phyloP scores from a whole-genome alignment of 2,329 filamentous ascomycete genomes.

The Thermothelomyces thermophilus region DNA sequence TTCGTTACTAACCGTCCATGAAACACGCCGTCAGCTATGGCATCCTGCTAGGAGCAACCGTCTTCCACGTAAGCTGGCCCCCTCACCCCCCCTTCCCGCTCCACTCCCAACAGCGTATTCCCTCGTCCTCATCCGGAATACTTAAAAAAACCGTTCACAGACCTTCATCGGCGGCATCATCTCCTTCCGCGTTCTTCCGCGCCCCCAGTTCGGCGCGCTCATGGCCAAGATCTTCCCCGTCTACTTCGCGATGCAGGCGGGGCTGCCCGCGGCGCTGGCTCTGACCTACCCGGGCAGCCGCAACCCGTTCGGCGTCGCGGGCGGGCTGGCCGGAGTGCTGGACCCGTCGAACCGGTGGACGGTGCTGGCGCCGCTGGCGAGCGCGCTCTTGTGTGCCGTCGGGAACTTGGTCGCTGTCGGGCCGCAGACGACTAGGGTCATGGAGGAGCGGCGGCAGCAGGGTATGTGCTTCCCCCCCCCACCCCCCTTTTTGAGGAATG shows the following conservation, averaged over 20 bases:
- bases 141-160: not conserved
- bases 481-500: not conserved
- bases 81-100: not conserved
- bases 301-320: slow-evolving; percentile 37
- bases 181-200: slow-evolving; percentile 6
- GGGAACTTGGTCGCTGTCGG: slow-evolving; percentile 66
- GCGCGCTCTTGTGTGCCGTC: slow-evolving; percentile 64
- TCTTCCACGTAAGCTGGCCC: slow-evolving; percentile 62
- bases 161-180: slow-evolving; percentile 8
- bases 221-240: slow-evolving; percentile 78
- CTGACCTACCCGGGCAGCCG: slow-evolving; percentile 69
- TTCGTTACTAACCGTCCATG: not conserved
- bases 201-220: slow-evolving; percentile 63
- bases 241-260: slow-evolving; percentile 81
- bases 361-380: slow-evolving; percentile 61
- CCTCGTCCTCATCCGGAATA: not conserved
- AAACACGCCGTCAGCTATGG: slow-evolving; percentile 58
- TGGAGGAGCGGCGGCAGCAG: slow-evolving; percentile 71
- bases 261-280: slow-evolving; percentile 64
- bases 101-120: not conserved
- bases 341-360: slow-evolving; percentile 54
- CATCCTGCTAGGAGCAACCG: slow-evolving; percentile 74
- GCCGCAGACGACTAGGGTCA: slow-evolving; percentile 67
- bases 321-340: slow-evolving; percentile 52
- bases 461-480: slow-evolving; percentile 43